Evolutionary conservation across 176 grass and related monocot genomes (phyloP), one percentile per base, ranked within the genome.

Genomic region (Oryza glaberrima): DNA sequence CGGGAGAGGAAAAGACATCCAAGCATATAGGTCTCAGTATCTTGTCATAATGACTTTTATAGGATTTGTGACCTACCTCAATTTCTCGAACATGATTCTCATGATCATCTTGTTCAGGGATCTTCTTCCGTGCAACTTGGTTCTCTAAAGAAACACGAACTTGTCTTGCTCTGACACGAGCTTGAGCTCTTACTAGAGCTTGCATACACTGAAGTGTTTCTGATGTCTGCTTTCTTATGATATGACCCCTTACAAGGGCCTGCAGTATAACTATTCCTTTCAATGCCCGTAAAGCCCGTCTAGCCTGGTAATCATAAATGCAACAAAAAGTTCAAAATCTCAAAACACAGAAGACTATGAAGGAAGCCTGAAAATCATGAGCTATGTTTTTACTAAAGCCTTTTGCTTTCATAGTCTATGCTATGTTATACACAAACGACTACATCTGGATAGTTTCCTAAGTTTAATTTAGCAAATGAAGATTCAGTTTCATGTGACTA

Each of bases 141-240:
- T 81, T 94, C 89, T 99, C 90, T 78, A 99, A 86, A 47, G 94
- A 79, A 81, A 92, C 90, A 47, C 88, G 86, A 83, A 91, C 96
- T 88, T 92, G 81, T 48, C 91, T 93, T 67, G 94, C 91, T 79
- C 94, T 86, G 17, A 96, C 90, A 90, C 94, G 91, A 83, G 96
- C 91, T 85, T 99, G 90, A 45, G 91, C 96, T 92, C 90, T 82
- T 78, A 96, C 90, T 65, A 99, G 72, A 6, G 76, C 91, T 80
- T 94, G 96, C 90, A 96, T 99, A 83, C 96, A 99, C 13, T 93
- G 86, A 83, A 96, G 94, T 56, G 96, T 96, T 64, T 93, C 94
- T 83, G 90, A 72, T 89, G 96, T 92, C 73, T 99, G 91, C 76
- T 94, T 96, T 94, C 96, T 96, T 70, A 92, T 81, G 83, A 89